Conservation (phyloP, 345 rosid species). For the Murraya paniculata region DNA sequence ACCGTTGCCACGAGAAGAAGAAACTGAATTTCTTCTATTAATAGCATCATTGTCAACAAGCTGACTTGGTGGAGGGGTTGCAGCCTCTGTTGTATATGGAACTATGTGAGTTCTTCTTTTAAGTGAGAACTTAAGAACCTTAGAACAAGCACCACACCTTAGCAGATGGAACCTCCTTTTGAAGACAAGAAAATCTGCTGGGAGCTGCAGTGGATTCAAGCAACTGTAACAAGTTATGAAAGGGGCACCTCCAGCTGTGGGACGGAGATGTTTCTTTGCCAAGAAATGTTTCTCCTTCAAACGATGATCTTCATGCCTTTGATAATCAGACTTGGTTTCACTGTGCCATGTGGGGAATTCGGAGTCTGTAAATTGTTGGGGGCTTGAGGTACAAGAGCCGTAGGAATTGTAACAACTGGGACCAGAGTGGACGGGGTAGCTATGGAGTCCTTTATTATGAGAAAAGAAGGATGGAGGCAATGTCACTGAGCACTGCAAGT, state of each 20-base stretch:
- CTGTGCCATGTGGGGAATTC: constrained; percentile 32
- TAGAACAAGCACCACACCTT: constrained; percentile 69
- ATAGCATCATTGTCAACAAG: constrained; percentile 23
- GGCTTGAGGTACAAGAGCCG: constrained; percentile 56
- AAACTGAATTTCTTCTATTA: constrained; percentile 15
- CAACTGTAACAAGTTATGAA: constrained; percentile 59
- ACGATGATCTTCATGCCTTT: constrained; percentile 38
- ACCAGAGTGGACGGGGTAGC: constrained; percentile 28
- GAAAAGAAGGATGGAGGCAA: constrained; percentile 22
- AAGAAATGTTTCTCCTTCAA: constrained; percentile 43
- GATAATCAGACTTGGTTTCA: constrained; percentile 50
- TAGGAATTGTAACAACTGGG: constrained; percentile 32
- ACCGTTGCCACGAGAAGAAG: constrained; percentile 20
- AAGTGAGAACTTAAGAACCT: constrained; percentile 66
- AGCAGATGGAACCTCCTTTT: constrained; percentile 61
- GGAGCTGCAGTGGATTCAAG: constrained; percentile 54
- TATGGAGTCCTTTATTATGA: constrained; percentile 23
- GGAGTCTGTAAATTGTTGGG: constrained; percentile 49
- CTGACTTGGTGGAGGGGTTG: constrained; percentile 36
- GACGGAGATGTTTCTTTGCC: constrained; percentile 62
- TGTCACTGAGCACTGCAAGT: constrained; percentile 37
- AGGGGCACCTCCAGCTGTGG: constrained; percentile 87
- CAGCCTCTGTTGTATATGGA: constrained; percentile 30
- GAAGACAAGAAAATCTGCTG: constrained; percentile 75
- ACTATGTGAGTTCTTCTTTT: constrained; percentile 50